Evolutionary conservation across 2,329 filamentous ascomycete genomes (phyloP).

Genomic region (Ophiostoma tasmaniense): DNA sequence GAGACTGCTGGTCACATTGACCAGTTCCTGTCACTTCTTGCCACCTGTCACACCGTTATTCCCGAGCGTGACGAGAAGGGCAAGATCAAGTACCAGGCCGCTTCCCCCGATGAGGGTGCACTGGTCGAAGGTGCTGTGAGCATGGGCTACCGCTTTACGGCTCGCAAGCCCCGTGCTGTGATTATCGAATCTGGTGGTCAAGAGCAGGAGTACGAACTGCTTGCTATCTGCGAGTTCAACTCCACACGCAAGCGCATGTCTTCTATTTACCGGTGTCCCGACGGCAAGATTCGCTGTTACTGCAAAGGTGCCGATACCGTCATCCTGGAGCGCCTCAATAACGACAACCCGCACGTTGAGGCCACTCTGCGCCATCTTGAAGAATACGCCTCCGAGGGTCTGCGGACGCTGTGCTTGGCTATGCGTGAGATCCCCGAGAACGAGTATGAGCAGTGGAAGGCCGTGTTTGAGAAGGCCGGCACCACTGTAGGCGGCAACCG

Average conservation of each 20-base stretch:
- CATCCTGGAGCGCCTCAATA: slow-evolving; percentile 80
- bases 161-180: slow-evolving; percentile 81
- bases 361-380: slow-evolving; percentile 91
- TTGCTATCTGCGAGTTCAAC: slow-evolving; percentile 99
- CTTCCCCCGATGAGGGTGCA: slow-evolving; percentile 95
- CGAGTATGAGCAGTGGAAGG: slow-evolving; percentile 80
- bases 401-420: slow-evolving; percentile 87
- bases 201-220: slow-evolving; percentile 74
- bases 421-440: slow-evolving; percentile 87
- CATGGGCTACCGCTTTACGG: slow-evolving; percentile 83
- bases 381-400: slow-evolving; percentile 92
- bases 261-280: slow-evolving; percentile 89
- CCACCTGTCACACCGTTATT: slow-evolving; percentile 95
- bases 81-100: slow-evolving; percentile 93
- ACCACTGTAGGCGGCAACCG: slow-evolving; percentile 90
- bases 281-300: slow-evolving; percentile 89
- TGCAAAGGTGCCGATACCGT: slow-evolving; percentile 97
- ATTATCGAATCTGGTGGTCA: slow-evolving; percentile 68
- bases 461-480: slow-evolving; percentile 76
- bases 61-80: slow-evolving; percentile 76
- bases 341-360: slow-evolving; percentile 80
- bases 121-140: slow-evolving; percentile 81
- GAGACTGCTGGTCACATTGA: slow-evolving; percentile 47
- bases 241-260: slow-evolving; percentile 97
- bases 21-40: slow-evolving; percentile 78